Evolutionary conservation across 2,329 filamentous ascomycete species (phyloP), one percentile per base, ranked within the genome.

Genomic region (Beauveria scarabaeidicola): DNA sequence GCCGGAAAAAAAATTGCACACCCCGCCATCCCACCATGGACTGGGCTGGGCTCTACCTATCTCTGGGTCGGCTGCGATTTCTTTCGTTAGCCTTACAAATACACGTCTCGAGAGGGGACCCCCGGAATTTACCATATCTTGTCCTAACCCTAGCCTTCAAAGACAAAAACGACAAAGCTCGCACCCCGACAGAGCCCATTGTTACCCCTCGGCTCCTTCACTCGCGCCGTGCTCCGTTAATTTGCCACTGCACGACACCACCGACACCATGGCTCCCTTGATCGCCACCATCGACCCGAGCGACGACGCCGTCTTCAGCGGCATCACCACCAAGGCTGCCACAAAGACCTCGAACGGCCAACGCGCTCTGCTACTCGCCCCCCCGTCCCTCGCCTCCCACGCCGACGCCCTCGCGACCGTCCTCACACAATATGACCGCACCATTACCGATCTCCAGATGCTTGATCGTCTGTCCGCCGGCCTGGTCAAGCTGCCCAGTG

Each of bases 391-490:
- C 67, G 88, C 94, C 65, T 85, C 90, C 59, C 88, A 96, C 74
- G 90, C 92, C 66, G 87, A 90, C 65, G 85, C 85, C 67, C 81
- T 97, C 64, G 82, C 85, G 64, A 77, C 78, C 65, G 79, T 94
- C 63, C 83, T 96, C 68, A 79, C 85, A 61, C 78, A 84, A 60
- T 86, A 90, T 76, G 86, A 94, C 72, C 87, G 91, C 69, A 77
- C 81, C 64, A 78, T 82, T 50, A 93, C 91, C 63, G 94, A 99
- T 70, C 81, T 99, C 57, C 94, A 97, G 74, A 99, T 99, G 94
- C 88, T 99, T 63, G 94, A 99, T 76, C 90, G 94, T 55, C 83
- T 99, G 44, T 85, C 89, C 2, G 83, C 89, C 40, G 91, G 91
- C 63, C 80, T 96, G 41, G 90, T 94, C 60, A 78, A 85, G 8